Evolutionary conservation across 805 yeast species (phyloP), one percentile per base, ranked within the genome.

Genomic region (Soucietia sequanensis): DNA sequence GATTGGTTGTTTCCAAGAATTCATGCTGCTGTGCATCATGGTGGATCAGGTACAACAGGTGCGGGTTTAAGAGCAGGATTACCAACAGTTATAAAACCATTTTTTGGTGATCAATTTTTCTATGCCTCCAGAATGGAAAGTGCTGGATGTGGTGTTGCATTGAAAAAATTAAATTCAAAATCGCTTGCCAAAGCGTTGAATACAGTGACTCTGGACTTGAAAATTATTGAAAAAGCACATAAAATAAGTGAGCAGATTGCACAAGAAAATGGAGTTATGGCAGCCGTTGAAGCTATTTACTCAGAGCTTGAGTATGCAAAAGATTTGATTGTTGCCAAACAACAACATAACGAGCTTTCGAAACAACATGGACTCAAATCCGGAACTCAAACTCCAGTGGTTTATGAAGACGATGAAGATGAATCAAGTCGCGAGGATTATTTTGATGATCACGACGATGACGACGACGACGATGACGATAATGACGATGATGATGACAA

Each of bases 1-100:
- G 96, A 89, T 54, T 91, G 98, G 98, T 64, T 91, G 23, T 91
- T 91, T 60, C 84, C 91, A 0, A 79, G 77, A 41, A 68, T 91
- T 28, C 96, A 91, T 60, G 96, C 91, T 0, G 95, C 95, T 0
- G 96, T 91, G 4, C 98, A 91, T 55, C 98, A 91, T 56, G 98
- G 98, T 25, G 98, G 98, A 0, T 83, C 95, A 0, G 98, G 98
- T 2, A 87, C 97, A 0, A 91, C 97, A 0, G 98, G 98, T 6
- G 96, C 96, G 0, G 75, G 95, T 2, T 57, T 91, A 35, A 68
- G 90, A 42, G 83, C 85, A 10, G 98, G 98, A 0, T 58, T 84
- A 21, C 97, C 98, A 1, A 88, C 95, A 0, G 74, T 91, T 22
- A 79, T 91, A 48, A 91, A 90, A 56, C 98, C 98, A 2, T 91